Conservation (phyloP, 257 asterid genomes). For the Lantana camara region DNA sequence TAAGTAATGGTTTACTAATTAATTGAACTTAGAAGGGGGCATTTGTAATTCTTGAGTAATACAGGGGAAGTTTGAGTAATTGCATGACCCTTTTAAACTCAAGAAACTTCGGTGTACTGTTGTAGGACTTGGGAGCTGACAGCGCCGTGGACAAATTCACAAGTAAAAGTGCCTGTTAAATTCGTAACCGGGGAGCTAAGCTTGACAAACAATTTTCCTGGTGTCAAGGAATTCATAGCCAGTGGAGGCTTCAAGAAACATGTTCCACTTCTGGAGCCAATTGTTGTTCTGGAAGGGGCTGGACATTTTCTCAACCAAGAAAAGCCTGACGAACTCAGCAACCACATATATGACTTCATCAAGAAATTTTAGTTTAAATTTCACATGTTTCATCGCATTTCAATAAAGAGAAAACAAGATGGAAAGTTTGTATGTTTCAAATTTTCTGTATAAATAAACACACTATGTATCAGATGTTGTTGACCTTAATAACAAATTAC, state of each 20-base stretch:
- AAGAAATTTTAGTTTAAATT: not conserved
- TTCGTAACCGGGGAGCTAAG: constrained; percentile 48
- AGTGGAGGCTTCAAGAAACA: constrained; percentile 35
- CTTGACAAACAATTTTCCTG: constrained; percentile 38
- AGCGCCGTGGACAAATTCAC: constrained; percentile 50
- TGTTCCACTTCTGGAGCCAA: constrained; percentile 39
- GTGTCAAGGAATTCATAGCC: constrained; percentile 40
- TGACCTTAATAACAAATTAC: no score
- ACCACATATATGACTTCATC: constrained; percentile 34
- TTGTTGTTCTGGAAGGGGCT: constrained; percentile 46
- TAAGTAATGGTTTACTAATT: constrained; percentile 11
- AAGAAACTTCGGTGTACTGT: not conserved
- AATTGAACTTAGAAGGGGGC: no score
- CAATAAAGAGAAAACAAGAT: no score
- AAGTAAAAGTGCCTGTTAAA: constrained; percentile 46
- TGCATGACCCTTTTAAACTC: no score
- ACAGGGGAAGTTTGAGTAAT: no score
- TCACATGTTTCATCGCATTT: no score
- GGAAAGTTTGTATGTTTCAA: no score
- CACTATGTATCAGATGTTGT: no score
- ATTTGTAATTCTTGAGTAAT: no score
- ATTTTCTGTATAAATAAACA: no score
- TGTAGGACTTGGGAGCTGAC: constrained; percentile 58
- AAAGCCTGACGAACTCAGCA: constrained; percentile 29
- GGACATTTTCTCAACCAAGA: constrained; percentile 48